Evolutionary conservation across 805 yeast species (phyloP).

Genomic region (Cyberlindnera galapagoensis): DNA sequence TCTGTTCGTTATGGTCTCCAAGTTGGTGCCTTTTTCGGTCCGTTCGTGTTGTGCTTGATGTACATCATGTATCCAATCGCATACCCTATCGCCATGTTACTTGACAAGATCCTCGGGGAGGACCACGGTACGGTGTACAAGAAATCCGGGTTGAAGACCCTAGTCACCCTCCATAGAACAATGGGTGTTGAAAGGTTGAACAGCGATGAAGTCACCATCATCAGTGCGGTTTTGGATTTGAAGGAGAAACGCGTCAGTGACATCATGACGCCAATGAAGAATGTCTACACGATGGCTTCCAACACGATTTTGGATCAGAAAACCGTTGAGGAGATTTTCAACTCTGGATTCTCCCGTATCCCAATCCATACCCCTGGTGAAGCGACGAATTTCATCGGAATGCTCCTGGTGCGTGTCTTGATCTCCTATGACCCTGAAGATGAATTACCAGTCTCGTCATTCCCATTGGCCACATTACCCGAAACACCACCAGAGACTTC

Average conservation of each 20-base stretch:
- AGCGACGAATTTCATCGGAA: conserved; percentile 87
- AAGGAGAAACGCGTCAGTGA: conserved; percentile 82
- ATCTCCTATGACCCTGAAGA: conserved; percentile 97
- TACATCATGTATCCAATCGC: conserved; percentile 88
- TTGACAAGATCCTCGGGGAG: conserved; percentile 83
- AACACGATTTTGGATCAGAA: conserved; percentile 77
- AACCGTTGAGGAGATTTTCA: conserved; percentile 82
- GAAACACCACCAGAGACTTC: conserved; percentile 91
- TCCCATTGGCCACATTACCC: conserved; percentile 93
- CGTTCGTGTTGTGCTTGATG: conserved; percentile 81
- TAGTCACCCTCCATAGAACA: conserved; percentile 86
- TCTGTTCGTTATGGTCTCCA: conserved; percentile 91
- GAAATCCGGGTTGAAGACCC: conserved; percentile 86
- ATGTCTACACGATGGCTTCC: conserved; percentile 83
- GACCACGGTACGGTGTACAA: conserved; percentile 95
- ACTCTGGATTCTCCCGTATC: conserved; percentile 91
- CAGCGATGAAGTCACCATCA: conserved; percentile 93
- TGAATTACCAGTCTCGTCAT: conserved; percentile 82
- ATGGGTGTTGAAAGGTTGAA: conserved; percentile 94
- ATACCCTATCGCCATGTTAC: conserved; percentile 75
- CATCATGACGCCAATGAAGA: conserved; percentile 91
- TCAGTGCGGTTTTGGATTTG: conserved; percentile 86
- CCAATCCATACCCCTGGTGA: conserved; percentile 90
- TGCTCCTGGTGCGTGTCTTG: conserved; percentile 86
- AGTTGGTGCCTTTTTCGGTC: conserved; percentile 85